These are phyloP conservation scores for Stereocaulon alpinum DNA, from an alignment of 495 filamentous ascomycete genomes.

Conservation along the genomic window DNA sequence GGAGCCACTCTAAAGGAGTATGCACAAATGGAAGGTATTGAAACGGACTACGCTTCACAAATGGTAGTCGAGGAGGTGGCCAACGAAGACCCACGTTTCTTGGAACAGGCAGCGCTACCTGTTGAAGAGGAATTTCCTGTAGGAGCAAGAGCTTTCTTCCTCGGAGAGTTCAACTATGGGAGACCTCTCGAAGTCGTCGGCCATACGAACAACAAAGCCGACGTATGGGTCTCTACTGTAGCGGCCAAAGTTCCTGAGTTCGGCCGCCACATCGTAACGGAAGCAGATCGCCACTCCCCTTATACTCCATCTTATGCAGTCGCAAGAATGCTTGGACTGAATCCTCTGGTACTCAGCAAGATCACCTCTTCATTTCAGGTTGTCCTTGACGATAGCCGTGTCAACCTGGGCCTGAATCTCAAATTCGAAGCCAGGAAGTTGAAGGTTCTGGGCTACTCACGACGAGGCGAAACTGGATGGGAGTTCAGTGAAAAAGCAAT, in stretches of 20 bases:
- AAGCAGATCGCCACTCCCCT: conserved; percentile 53
- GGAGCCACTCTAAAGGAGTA: conserved; percentile 93
- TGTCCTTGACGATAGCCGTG: conserved; percentile 59
- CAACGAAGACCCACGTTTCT: conserved; percentile 85
- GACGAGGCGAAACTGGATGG: conserved; percentile 75
- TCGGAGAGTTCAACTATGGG: conserved; percentile 93
- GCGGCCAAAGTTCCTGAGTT: conserved; percentile 71
- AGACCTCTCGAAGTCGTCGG: conserved; percentile 75
- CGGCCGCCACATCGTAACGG: conserved; percentile 55
- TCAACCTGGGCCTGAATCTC: conserved; percentile 89
- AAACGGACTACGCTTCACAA: conserved; percentile 86
- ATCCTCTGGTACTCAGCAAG: conserved; percentile 83
- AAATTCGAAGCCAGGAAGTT: conserved; percentile 93
- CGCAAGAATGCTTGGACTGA: conserved; percentile 67
- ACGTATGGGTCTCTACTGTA: conserved; percentile 60
- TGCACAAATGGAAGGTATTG: conserved; percentile 74
- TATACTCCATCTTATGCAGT: conserved; percentile 84
- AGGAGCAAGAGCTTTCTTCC: conserved; percentile 75
- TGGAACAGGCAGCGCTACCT: conserved; percentile 74
- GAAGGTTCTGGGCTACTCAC: conserved; percentile 94
- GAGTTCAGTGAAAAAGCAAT: conserved; percentile 86
- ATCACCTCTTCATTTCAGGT: conserved; percentile 90
- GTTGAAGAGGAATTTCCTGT: conserved; percentile 88
- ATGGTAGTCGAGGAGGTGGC: conserved; percentile 80
- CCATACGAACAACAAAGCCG: conserved; percentile 60